Conservation (phyloP, 176 grass and related monocot genomes). For the Triticum turgidum region DNA sequence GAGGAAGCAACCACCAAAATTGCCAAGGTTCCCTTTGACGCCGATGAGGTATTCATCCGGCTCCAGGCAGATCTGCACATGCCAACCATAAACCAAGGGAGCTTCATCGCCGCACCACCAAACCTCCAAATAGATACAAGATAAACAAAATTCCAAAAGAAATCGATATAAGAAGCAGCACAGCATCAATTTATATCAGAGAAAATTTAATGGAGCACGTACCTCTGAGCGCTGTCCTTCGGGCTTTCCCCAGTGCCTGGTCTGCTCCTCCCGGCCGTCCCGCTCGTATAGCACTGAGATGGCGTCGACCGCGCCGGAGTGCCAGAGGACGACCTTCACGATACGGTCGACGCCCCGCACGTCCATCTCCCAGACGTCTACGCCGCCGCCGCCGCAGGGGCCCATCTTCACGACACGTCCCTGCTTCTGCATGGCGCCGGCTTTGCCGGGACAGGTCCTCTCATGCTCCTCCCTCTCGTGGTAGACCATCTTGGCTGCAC, state of each 20-base stretch:
- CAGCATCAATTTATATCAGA: too few species aligned
- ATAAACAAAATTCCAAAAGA: too few species aligned
- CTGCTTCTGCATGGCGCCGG: too few species aligned
- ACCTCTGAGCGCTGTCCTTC: neutral
- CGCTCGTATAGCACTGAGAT: neutral
- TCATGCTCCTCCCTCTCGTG: neutral
- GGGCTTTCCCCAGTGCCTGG: neutral
- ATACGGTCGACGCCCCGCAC: neutral
- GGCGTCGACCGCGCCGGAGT: neutral
- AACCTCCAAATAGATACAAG: too few species aligned
- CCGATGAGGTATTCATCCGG: neutral
- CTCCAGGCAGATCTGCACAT: neutral
- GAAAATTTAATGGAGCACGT: too few species aligned
- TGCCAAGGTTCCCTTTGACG: neutral
- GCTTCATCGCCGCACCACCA: neutral
- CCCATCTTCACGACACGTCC: neutral
- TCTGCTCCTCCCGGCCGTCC: neutral
- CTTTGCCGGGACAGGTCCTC: neutral
- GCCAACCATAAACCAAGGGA: neutral
- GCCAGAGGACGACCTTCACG: neutral
- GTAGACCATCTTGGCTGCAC: neutral
- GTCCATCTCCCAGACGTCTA: neutral
- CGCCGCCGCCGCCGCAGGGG: neutral
- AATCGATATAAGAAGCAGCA: too few species aligned
- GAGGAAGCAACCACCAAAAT: neutral